These are phyloP conservation scores for Areca catechu DNA, from an alignment of 176 grass and related monocot species.

Conservation along the genomic window DNA sequence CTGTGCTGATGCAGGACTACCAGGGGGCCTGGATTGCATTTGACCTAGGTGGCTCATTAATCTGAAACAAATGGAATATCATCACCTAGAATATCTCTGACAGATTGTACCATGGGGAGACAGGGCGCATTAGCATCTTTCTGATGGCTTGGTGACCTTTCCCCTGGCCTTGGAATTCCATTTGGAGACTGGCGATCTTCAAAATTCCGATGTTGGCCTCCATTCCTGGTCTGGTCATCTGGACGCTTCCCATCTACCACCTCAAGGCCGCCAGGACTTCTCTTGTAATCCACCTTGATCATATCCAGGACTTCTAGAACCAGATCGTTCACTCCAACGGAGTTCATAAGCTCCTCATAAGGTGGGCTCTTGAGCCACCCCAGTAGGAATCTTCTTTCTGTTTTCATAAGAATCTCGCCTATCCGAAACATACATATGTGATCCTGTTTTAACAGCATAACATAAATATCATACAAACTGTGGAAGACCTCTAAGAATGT, in stretches of 20 bases:
- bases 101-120: conserved; percentile 30
- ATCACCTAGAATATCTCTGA: conserved; percentile 82
- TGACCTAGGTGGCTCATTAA: conserved; percentile 53
- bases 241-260: conserved; percentile 2
- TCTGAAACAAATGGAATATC: conserved; percentile 53
- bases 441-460: too few relatives aligned
- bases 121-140: conserved; percentile 4
- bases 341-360: conserved; percentile 11
- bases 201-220: conserved; percentile 6
- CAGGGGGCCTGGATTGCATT: conserved; percentile 31
- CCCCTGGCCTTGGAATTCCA: conserved; percentile 7
- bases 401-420: conserved; percentile 23
- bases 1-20: conserved; percentile 49
- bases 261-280: conserved; percentile 18
- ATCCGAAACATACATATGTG: conserved; percentile 16
- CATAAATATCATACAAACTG: too few relatives aligned
- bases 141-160: not conserved
- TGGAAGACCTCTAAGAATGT: too few relatives aligned
- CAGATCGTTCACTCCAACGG: conserved; percentile 3
- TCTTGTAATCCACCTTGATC: conserved; percentile 6
- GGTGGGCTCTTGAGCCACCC: conserved; percentile 25
- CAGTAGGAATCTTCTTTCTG: conserved; percentile 26
- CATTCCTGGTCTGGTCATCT: conserved; percentile 38
- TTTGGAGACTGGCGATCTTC: not conserved
- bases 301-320: conserved; percentile 13